Conservation (phyloP, 1,139 yeast genomes). For the Protomyces inundatus region DNA sequence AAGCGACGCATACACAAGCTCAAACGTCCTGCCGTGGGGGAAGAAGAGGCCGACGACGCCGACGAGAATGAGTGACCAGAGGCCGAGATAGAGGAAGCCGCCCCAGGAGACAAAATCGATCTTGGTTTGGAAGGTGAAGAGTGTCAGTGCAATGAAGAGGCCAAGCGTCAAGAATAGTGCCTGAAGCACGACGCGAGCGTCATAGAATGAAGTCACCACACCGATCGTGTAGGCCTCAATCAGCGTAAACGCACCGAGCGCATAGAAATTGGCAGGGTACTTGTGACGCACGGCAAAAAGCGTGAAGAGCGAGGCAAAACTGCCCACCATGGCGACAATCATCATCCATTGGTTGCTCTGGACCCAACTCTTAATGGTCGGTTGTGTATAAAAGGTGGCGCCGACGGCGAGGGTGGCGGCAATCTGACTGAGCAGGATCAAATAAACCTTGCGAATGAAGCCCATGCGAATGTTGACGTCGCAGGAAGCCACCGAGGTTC, state of each 20-base stretch:
- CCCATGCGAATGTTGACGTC: constrained; percentile 67
- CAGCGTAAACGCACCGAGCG: constrained; percentile 62
- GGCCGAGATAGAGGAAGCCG: constrained; percentile 54
- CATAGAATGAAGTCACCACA: constrained; percentile 58
- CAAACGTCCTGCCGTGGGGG: constrained; percentile 53
- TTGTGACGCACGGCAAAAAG: constrained; percentile 57
- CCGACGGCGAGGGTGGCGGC: constrained; percentile 59
- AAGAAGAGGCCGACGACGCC: constrained; percentile 67
- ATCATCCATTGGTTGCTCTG: constrained; percentile 58
- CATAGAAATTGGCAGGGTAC: constrained; percentile 57
- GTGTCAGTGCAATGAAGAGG: constrained; percentile 67
- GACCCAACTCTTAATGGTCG: constrained; percentile 53
- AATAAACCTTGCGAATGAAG: constrained; percentile 73
- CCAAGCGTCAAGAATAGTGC: constrained; percentile 66
- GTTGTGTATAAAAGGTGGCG: constrained; percentile 48
- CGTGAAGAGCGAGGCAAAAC: constrained; percentile 36
- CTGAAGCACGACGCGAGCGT: constrained; percentile 60
- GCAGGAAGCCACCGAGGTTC: constrained; percentile 72
- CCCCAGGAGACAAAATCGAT: constrained; percentile 75
- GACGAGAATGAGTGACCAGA: constrained; percentile 68
- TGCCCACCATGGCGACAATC: constrained; percentile 52
- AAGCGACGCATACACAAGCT: constrained; percentile 60
- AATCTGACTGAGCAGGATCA: constrained; percentile 62
- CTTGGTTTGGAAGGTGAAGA: constrained; percentile 75
- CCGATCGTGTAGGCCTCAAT: constrained; percentile 74